Evolutionary conservation across 495 filamentous ascomycete species (phyloP).

Genomic region (Pyronema omphalodes): DNA sequence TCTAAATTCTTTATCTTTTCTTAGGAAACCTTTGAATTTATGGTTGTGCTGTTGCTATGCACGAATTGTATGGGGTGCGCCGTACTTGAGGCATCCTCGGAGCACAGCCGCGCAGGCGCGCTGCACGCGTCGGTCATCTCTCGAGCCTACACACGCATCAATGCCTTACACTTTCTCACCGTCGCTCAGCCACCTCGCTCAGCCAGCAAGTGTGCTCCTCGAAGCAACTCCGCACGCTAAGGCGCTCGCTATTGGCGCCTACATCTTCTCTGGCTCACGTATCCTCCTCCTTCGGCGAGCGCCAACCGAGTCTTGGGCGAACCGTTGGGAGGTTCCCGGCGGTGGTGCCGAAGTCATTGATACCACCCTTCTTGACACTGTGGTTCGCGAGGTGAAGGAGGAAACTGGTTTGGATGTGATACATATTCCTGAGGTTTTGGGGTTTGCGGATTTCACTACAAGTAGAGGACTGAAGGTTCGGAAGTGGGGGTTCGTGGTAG

Average conservation of each 20-base stretch:
- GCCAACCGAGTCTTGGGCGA: constrained; percentile 28
- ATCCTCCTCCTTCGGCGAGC: constrained; percentile 39
- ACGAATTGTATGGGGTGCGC: too few relatives aligned
- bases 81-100: too few relatives aligned
- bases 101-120: too few relatives aligned
- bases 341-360: constrained; percentile 34
- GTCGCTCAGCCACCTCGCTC: constrained; percentile 27
- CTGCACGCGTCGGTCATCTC: too few relatives aligned
- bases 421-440: constrained; percentile 30
- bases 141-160: too few relatives aligned
- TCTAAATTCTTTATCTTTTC: too few relatives aligned
- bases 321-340: constrained; percentile 42
- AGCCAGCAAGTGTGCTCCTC: constrained; percentile 26
- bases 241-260: constrained; percentile 27
- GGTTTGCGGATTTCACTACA: constrained; percentile 18
- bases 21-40: too few relatives aligned
- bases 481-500: constrained; percentile 26
- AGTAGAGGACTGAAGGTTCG: constrained; percentile 15
- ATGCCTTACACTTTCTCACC: constrained; percentile 18
- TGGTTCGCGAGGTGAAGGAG: constrained; percentile 38
- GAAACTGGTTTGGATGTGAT: constrained; percentile 38
- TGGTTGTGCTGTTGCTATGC: too few relatives aligned
- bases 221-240: constrained; percentile 25
- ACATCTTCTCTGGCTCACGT: constrained; percentile 27
- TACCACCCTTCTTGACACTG: constrained; percentile 34